phyloP scores from a whole-genome alignment of 2,329 filamentous ascomycete genomes.

The Talaromyces islandicus region DNA sequence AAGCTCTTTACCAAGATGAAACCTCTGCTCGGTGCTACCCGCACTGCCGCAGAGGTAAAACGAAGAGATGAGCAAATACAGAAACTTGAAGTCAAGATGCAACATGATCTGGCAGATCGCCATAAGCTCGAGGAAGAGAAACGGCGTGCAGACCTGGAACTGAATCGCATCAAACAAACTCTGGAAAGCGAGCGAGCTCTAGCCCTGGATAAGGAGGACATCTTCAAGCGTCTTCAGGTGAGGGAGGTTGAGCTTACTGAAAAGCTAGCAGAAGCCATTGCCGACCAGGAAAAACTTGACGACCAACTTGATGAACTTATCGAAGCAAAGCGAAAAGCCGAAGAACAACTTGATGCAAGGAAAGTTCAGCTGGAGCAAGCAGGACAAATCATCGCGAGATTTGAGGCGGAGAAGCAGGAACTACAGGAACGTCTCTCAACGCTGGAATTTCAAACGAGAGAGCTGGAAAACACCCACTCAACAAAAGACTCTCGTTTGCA shows the following conservation, averaged over 20 bases:
- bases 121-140: constrained; percentile 85
- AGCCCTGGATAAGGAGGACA: constrained; percentile 96
- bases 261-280: constrained; percentile 83
- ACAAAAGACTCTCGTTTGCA: constrained; percentile 72
- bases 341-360: constrained; percentile 74
- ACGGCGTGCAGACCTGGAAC: constrained; percentile 77
- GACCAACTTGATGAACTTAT: constrained; percentile 88
- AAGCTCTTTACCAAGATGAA: constrained; percentile 91
- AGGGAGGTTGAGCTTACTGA: constrained; percentile 91
- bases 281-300: constrained; percentile 90
- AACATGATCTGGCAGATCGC: constrained; percentile 65
- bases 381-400: constrained; percentile 72
- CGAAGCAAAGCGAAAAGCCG: constrained; percentile 79
- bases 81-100: constrained; percentile 77
- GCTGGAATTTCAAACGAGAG: constrained; percentile 65
- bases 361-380: constrained; percentile 86
- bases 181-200: constrained; percentile 94
- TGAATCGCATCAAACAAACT: constrained; percentile 84
- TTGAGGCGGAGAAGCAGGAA: constrained; percentile 80
- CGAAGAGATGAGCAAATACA: constrained; percentile 91
- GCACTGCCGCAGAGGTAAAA: constrained; percentile 89
- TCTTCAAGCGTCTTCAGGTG: constrained; percentile 89
- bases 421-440: constrained; percentile 62
- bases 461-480: constrained; percentile 64
- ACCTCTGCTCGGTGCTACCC: constrained; percentile 83